These are phyloP conservation scores for Peltaster fructicola DNA, from an alignment of 2,329 filamentous ascomycete species.

Conservation along the genomic window DNA sequence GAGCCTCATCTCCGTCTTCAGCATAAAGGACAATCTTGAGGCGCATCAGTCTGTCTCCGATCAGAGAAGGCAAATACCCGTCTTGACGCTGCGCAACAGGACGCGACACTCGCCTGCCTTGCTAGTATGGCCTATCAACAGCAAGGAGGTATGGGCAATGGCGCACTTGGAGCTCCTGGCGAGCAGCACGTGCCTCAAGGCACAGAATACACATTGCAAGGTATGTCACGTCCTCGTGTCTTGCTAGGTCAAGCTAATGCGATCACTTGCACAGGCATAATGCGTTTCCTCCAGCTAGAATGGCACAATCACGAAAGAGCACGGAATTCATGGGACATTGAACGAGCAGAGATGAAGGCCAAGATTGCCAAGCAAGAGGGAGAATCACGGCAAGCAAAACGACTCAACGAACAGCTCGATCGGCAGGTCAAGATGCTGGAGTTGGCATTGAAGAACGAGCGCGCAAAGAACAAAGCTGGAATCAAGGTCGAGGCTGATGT, in stretches of 20 bases:
- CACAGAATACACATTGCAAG: constrained; percentile 57
- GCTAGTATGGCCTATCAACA: constrained; percentile 52
- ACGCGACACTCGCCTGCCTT: background rate
- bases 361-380: constrained; percentile 90
- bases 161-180: constrained; percentile 32
- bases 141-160: constrained; percentile 43
- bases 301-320: constrained; percentile 98
- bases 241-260: constrained; percentile 9
- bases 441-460: constrained; percentile 68
- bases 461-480: constrained; percentile 39
- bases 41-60: background rate
- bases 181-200: constrained; percentile 36
- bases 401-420: constrained; percentile 72
- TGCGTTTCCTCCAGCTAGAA: constrained; percentile 98
- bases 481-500: constrained; percentile 8
- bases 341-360: constrained; percentile 96
- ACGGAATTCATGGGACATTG: constrained; percentile 96
- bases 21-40: background rate
- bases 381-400: constrained; percentile 68
- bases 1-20: background rate
- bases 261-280: constrained; percentile 48
- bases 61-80: background rate
- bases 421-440: constrained; percentile 85
- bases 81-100: background rate
- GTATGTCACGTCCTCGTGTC: background rate